These are phyloP conservation scores for Eutrema yunnanense DNA, from an alignment of 345 rosid species.

Conservation along the genomic window DNA sequence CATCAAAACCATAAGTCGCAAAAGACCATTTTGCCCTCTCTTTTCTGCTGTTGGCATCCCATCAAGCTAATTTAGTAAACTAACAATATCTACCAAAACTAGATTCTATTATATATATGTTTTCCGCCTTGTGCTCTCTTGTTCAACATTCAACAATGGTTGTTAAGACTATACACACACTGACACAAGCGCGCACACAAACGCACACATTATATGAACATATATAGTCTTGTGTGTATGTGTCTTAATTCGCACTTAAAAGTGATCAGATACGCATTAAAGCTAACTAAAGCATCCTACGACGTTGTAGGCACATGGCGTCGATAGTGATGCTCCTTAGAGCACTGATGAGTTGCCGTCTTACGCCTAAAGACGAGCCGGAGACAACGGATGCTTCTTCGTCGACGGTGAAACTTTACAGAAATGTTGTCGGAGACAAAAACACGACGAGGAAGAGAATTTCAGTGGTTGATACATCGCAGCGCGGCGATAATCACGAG, in stretches of 20 bases:
- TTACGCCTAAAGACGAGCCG: conserved; percentile 18
- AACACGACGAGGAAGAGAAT: neutral
- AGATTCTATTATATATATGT: neutral
- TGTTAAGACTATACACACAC: conserved; percentile 26
- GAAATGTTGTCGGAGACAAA: neutral
- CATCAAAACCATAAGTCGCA: neutral
- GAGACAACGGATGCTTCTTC: neutral
- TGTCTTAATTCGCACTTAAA: neutral
- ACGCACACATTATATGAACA: neutral
- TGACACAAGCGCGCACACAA: conserved; percentile 9
- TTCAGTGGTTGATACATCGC: neutral
- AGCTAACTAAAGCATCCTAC: neutral
- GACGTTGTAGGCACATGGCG: conserved; percentile 15
- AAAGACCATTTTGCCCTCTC: neutral
- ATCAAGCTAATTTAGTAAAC: neutral
- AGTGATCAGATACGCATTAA: neutral
- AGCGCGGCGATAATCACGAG: neutral
- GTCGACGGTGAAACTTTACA: neutral
- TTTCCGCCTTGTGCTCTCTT: neutral
- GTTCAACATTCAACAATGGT: conserved; percentile 11
- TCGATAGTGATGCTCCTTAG: conserved; percentile 27
- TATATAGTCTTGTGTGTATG: neutral
- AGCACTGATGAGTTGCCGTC: conserved; percentile 32
- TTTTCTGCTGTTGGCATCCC: neutral
- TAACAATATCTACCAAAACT: neutral